Percentiles rank a stretch among this genome's conserved stretches.
phyloP scores from a whole-genome alignment of 352 stramenopile genomes.

The Pythium aquatile region DNA sequence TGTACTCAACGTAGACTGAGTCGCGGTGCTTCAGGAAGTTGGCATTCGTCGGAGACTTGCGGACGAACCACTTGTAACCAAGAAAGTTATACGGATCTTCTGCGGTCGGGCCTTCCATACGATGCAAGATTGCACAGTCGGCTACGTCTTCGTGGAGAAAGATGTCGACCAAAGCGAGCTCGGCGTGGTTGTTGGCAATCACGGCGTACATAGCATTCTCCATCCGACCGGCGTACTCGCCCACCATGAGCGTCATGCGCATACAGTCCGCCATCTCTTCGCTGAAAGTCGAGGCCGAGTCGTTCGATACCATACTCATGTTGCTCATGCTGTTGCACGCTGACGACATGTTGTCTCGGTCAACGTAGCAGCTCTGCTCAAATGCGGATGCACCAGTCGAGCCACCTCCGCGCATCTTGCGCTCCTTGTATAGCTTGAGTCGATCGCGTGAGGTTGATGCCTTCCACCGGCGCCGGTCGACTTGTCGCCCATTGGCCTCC shows the following conservation, averaged over 20 bases:
- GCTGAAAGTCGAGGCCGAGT: slow-evolving; percentile 7
- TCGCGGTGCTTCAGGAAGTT: slow-evolving; percentile 37
- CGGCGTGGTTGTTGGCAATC: slow-evolving; percentile 7
- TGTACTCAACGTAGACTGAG: slow-evolving; percentile 45
- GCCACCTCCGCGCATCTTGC: slow-evolving; percentile 4
- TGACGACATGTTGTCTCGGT: not conserved
- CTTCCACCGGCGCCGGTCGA: slow-evolving; percentile 49
- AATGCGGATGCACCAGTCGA: not conserved
- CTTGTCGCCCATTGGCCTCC: slow-evolving; percentile 23
- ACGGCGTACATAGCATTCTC: slow-evolving; percentile 28
- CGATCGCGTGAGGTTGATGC: slow-evolving; percentile 37
- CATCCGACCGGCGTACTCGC: slow-evolving; percentile 22
- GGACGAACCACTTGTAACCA: slow-evolving; percentile 33
- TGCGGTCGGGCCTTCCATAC: slow-evolving; percentile 19
- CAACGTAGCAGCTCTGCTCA: not conserved
- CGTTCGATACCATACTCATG: not conserved
- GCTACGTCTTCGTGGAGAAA: slow-evolving; percentile 30
- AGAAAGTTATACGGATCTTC: slow-evolving; percentile 28
- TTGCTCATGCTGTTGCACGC: not conserved
- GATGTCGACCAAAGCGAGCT: slow-evolving; percentile 24
- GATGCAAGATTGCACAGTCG: slow-evolving; percentile 24
- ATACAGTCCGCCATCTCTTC: slow-evolving; percentile 16
- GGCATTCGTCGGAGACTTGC: slow-evolving; percentile 25
- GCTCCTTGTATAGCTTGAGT: slow-evolving; percentile 52
- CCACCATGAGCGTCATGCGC: slow-evolving; percentile 22